phyloP scores from a whole-genome alignment of 306 rosid species.

The Vigna unguiculata region DNA sequence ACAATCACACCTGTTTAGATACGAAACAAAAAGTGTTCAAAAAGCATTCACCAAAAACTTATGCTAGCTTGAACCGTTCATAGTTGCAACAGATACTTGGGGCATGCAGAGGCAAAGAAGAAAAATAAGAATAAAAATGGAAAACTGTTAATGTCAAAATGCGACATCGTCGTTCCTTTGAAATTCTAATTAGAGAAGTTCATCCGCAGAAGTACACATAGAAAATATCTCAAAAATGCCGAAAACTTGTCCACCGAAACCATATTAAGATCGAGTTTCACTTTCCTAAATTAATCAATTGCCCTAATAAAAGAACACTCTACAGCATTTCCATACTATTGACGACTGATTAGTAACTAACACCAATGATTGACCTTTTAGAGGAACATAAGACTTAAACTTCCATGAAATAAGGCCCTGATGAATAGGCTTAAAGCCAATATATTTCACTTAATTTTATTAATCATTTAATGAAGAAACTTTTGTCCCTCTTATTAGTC shows the following conservation, averaged over 20 bases:
- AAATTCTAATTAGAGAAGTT: conserved; percentile 26
- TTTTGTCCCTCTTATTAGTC: neutral
- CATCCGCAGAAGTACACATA: conserved; percentile 11
- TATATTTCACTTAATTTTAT: neutral
- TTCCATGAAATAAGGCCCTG: neutral
- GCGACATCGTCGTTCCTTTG: conserved; percentile 10
- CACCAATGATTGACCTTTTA: neutral
- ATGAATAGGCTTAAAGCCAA: neutral
- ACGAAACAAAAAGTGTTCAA: conserved; percentile 13
- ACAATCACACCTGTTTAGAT: conserved; percentile 78
- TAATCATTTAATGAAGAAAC: conserved; percentile 1
- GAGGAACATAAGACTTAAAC: neutral
- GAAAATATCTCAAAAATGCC: conserved; percentile 30
- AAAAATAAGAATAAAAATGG: conserved; percentile 19
- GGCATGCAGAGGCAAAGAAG: neutral
- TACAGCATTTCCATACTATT: neutral
- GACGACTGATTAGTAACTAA: neutral
- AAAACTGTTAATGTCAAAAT: conserved; percentile 22
- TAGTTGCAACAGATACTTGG: conserved; percentile 4
- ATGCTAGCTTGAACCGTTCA: conserved; percentile 9
- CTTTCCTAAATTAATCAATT: conserved; percentile 30
- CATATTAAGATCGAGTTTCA: conserved; percentile 28
- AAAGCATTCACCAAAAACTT: conserved; percentile 32
- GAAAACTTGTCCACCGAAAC: conserved; percentile 6
- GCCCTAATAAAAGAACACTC: neutral